Base-by-base conservation (phyloP, 73 alveolate genomes). In the Stentor roeselii region DNA sequence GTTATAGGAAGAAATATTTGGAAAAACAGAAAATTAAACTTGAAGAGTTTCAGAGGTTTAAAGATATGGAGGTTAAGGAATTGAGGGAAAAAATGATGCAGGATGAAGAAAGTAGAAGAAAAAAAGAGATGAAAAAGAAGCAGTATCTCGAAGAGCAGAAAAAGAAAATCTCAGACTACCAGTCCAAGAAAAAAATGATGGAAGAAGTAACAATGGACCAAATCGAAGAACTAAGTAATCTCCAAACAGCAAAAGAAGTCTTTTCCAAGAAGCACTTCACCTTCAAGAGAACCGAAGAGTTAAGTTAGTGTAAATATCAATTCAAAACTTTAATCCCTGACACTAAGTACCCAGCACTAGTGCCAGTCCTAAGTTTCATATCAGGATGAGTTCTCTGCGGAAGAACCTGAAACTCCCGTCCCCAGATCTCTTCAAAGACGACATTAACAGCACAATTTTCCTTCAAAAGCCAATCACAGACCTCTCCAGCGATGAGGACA, bases 301-400 rank as follows among this genome's bases (percentile, higher is more conserved):
- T n/a, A n/a, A n/a, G n/a, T n/a, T n/a, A n/a, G n/a, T n/a, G n/a
- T n/a, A n/a, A n/a, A n/a, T n/a, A n/a, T n/a, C n/a, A 50, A 67
- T 32, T 67, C 21, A 30, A 11, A 67, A 89, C 93, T 80, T 93
- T 94, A 59, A 87, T 84, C 30, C 96, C 96, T 0, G 94, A 77
- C 42, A 92, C 88, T 0, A 95, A 78, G 89, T 90, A 95, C 0
- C 80, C 80, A 14, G 98, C 99, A 85, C 97, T 91, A 78, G 86
- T 87, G 36, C 98, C 96, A 82, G 91, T 90, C 87, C 89, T 93
- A 76, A 84, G 84, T 11, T 67, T 67, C 98, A 95, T 95, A 88
- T 91, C 89, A 0, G 99, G 99, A 87, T 95, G 99, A 30, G 99
- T 95, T 78, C 99, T 95, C 83, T 88, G 60, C 58, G 96, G 98